Evolutionary conservation across 129 eudicot genomes (phyloP).

Genomic region (Chrysanthemum seticuspe): DNA sequence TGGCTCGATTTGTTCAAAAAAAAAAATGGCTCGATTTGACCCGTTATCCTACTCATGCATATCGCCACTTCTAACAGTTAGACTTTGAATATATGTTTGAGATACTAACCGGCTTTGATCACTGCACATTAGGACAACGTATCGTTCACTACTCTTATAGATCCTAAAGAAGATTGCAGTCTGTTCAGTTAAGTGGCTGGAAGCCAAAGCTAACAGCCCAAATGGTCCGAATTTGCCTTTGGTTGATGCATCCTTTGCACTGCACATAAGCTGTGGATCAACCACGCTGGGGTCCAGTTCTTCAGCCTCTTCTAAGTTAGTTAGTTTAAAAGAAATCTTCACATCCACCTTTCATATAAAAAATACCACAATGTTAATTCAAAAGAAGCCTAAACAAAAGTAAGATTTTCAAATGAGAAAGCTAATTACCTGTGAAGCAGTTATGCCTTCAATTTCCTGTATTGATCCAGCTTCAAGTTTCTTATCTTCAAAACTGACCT

Average conservation of each 20-base stretch:
- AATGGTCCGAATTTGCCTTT: conserved; percentile 67
- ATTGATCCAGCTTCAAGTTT: conserved; percentile 32
- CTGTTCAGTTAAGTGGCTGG: conserved; percentile 58
- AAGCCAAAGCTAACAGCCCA: conserved; percentile 74
- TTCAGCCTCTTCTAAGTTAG: conserved; percentile 50
- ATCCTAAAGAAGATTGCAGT: conserved; percentile 76
- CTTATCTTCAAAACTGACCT: conserved; percentile 20
- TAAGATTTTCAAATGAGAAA: background rate
- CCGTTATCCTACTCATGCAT: background rate
- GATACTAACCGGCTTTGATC: conserved; percentile 73
- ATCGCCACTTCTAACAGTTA: background rate
- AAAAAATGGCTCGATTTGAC: background rate
- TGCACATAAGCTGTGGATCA: conserved; percentile 60
- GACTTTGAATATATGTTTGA: background rate
- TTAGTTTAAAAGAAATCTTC: conserved; percentile 48
- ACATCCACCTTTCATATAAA: conserved; percentile 57
- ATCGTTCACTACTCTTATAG: conserved; percentile 33
- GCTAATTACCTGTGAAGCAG: conserved; percentile 37
- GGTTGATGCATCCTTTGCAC: conserved; percentile 38
- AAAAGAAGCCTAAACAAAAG: background rate
- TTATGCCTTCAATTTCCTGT: conserved; percentile 32
- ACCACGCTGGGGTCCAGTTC: conserved; percentile 27
- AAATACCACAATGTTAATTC: background rate
- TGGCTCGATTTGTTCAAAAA: background rate
- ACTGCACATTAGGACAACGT: conserved; percentile 73